phyloP scores from a whole-genome alignment of 768 basidiomycete species.

The Boletus rex-veris region DNA sequence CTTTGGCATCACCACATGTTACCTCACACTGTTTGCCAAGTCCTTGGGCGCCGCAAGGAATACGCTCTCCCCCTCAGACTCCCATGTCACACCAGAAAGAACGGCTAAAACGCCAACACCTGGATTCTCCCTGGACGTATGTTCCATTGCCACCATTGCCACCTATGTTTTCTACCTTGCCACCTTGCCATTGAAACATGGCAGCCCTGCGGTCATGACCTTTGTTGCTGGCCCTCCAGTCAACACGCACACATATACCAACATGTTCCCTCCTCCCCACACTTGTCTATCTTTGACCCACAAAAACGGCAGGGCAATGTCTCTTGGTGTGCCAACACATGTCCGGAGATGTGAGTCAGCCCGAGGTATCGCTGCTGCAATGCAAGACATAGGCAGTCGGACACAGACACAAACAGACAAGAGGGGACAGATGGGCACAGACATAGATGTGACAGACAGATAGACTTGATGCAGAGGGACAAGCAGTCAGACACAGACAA shows the following conservation, averaged over 20 bases:
- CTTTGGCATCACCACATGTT: conserved; percentile 3
- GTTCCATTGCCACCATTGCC: conserved; percentile 30
- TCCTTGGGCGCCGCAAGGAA: conserved; percentile 11
- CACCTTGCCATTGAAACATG: conserved; percentile 36
- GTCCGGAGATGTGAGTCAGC: conserved; percentile 24
- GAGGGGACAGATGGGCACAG: too few species aligned
- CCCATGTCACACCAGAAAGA: conserved; percentile 18
- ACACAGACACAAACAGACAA: too few species aligned
- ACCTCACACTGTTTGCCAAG: conserved; percentile 12
- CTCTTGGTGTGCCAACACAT: conserved; percentile 7
- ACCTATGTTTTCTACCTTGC: conserved; percentile 30
- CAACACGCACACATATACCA: conserved; percentile 10
- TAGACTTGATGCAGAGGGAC: too few species aligned
- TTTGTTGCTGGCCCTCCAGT: conserved; percentile 20
- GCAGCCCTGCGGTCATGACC: conserved; percentile 20
- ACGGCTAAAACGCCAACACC: conserved; percentile 5
- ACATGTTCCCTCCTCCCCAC: conserved; percentile 10
- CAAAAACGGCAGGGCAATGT: conserved; percentile 5
- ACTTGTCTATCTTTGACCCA: conserved; percentile 52
- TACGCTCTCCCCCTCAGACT: conserved; percentile 20
- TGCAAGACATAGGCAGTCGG: too few species aligned
- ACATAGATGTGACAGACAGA: too few species aligned
- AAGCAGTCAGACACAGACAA: too few species aligned
- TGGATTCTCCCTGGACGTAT: conserved; percentile 27
- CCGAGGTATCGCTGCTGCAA: conserved; percentile 1